Evolutionary conservation across 2,329 filamentous ascomycete species (phyloP).

Genomic region (Phyllosticta capitalensis): DNA sequence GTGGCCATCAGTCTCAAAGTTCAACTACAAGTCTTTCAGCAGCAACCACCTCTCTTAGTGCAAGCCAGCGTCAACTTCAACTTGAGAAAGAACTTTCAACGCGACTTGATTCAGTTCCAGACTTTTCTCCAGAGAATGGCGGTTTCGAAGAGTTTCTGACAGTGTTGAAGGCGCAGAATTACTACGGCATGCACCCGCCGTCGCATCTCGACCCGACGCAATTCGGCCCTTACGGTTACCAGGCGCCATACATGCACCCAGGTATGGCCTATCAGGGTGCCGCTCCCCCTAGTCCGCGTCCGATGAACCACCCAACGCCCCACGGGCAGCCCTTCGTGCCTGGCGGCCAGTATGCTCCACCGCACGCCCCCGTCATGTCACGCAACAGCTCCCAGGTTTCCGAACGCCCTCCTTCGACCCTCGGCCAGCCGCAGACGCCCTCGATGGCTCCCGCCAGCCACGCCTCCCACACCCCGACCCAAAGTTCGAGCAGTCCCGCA

Average conservation of each 20-base stretch:
- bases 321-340: conserved; percentile 41
- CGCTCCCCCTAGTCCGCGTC: conserved; percentile 37
- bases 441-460: conserved; percentile 33
- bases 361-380: conserved; percentile 63
- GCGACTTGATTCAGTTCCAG: conserved; percentile 32
- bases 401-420: conserved; percentile 53
- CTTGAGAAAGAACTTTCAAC: conserved; percentile 15
- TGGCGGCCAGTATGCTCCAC: conserved; percentile 42
- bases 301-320: conserved; percentile 37
- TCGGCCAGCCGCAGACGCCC: conserved; percentile 51
- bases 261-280: conserved; percentile 24
- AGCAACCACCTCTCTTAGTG: conserved; percentile 2
- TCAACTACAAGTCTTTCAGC: conserved; percentile 21
- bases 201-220: conserved; percentile 32
- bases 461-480: conserved; percentile 45
- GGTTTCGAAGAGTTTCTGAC: conserved; percentile 68
- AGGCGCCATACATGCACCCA: conserved; percentile 35
- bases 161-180: conserved; percentile 53
- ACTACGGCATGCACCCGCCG: conserved; percentile 46
- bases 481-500: conserved; percentile 47
- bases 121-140: conserved; percentile 60
- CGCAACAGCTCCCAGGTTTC: conserved; percentile 49
- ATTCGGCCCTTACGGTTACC: conserved; percentile 30
- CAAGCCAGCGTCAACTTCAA: neutral
- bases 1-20: conserved; percentile 2